Evolutionary conservation across 768 basidiomycete species (phyloP).

Genomic region (Agaricus sinodeliciosus): DNA sequence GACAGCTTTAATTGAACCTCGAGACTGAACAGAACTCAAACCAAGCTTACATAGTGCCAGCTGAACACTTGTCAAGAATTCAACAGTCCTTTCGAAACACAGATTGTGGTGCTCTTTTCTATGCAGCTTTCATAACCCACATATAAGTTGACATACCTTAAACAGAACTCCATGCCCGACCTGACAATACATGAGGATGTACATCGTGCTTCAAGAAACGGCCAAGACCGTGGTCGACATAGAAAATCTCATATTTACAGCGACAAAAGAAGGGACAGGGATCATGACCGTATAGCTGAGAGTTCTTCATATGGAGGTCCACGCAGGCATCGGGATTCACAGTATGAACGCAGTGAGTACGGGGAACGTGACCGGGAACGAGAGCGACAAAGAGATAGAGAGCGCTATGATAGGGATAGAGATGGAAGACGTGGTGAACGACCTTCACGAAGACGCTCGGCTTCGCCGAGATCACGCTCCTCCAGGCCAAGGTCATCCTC

Average conservation of each 20-base stretch:
- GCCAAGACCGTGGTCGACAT: background rate
- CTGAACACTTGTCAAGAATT: too few species aligned
- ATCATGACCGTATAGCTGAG: background rate
- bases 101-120: too few species aligned
- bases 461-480: conserved; percentile 48
- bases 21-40: too few species aligned
- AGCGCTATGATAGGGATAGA: conserved; percentile 30
- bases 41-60: too few species aligned
- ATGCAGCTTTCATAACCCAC: background rate
- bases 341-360: conserved; percentile 18
- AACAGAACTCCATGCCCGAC: background rate
- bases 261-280: conserved; percentile 2
- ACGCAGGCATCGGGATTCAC: conserved; percentile 1
- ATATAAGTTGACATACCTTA: background rate
- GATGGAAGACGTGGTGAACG: conserved; percentile 21
- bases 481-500: conserved; percentile 39
- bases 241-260: background rate
- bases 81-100: too few species aligned
- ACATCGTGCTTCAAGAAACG: background rate
- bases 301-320: background rate
- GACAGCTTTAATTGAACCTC: too few species aligned
- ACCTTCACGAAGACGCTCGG: conserved; percentile 42
- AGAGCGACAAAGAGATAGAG: conserved; percentile 38
- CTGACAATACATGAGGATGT: background rate
- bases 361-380: conserved; percentile 32